Evolutionary conservation across 1,139 yeast genomes (phyloP).

Genomic region (Ashbya aceris): DNA sequence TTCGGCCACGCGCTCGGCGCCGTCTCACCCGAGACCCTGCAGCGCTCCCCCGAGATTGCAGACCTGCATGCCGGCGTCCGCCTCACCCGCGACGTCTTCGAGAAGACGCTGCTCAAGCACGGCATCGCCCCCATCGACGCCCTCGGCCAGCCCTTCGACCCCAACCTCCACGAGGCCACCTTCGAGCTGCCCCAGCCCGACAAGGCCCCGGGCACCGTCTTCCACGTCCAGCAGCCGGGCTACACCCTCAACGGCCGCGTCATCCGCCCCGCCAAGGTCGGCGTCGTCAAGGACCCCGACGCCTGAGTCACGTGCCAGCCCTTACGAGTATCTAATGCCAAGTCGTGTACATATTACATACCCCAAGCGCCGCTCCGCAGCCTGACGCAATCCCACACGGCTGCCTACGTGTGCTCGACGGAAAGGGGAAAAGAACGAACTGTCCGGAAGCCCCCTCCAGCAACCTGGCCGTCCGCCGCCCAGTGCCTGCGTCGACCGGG

Average conservation of each 20-base stretch:
- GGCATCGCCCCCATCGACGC: slow-evolving; percentile 81
- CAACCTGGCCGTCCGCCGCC: too few relatives aligned
- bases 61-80: slow-evolving; percentile 82
- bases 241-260: slow-evolving; percentile 81
- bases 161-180: slow-evolving; percentile 88
- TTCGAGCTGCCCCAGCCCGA: slow-evolving; percentile 83
- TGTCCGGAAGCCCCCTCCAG: too few relatives aligned
- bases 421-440: too few relatives aligned
- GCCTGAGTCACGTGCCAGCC: slow-evolving; percentile 7
- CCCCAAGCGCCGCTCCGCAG: too few relatives aligned
- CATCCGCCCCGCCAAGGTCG: slow-evolving; percentile 93
- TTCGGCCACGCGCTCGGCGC: slow-evolving; percentile 80
- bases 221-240: slow-evolving; percentile 89
- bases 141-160: slow-evolving; percentile 77
- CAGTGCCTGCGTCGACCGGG: too few relatives aligned
- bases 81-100: slow-evolving; percentile 83
- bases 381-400: too few relatives aligned
- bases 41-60: slow-evolving; percentile 53
- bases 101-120: slow-evolving; percentile 71
- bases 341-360: too few relatives aligned
- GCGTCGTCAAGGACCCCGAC: slow-evolving; percentile 62
- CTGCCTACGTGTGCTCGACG: too few relatives aligned
- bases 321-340: too few relatives aligned
- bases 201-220: slow-evolving; percentile 86
- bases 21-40: slow-evolving; percentile 52